phyloP scores from a whole-genome alignment of 2,329 filamentous ascomycete genomes.

The Neofusicoccum umdonicola region DNA sequence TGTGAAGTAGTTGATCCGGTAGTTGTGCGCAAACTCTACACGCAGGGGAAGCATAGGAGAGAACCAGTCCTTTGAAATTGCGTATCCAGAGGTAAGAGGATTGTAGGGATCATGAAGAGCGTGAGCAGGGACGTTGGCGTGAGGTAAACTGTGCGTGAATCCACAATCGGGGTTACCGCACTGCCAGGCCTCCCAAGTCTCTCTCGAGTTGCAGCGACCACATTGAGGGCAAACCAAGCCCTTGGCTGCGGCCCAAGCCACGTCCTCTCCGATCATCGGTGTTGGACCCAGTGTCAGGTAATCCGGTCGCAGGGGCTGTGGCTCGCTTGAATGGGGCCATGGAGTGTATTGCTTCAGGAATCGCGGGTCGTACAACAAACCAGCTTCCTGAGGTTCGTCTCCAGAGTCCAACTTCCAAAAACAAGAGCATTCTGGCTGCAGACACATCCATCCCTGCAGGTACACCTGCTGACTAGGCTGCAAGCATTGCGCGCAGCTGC shows the following conservation, averaged over 20 bases:
- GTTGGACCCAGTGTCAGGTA: conserved; percentile 40
- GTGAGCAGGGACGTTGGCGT: conserved; percentile 28
- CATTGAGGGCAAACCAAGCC: conserved; percentile 68
- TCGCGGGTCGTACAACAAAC: conserved; percentile 52
- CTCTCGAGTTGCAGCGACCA: conserved; percentile 59
- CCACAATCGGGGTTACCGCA: conserved; percentile 55
- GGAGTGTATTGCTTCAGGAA: conserved; percentile 57
- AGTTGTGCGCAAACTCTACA: conserved; percentile 38
- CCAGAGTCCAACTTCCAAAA: conserved; percentile 55
- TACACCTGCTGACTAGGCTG: conserved; percentile 39
- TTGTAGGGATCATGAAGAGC: conserved; percentile 35
- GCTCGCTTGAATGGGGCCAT: conserved; percentile 40
- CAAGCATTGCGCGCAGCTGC: conserved; percentile 37
- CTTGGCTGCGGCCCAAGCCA: conserved; percentile 53
- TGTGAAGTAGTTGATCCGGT: conserved; percentile 45
- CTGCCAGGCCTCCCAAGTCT: conserved; percentile 61
- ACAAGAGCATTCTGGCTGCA: conserved; percentile 48
- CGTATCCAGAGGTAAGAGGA: conserved; percentile 35
- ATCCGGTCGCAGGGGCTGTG: conserved; percentile 41
- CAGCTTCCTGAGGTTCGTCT: conserved; percentile 29
- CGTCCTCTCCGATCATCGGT: conserved; percentile 42
- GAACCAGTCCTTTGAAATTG: conserved; percentile 29
- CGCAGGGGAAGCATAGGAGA: conserved; percentile 31
- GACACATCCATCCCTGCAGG: conserved; percentile 57
- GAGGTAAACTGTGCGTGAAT: conserved; percentile 42